These are phyloP conservation scores for Hypoxylon crocopeplum DNA, from an alignment of 495 filamentous ascomycete genomes.

Conservation along the genomic window DNA sequence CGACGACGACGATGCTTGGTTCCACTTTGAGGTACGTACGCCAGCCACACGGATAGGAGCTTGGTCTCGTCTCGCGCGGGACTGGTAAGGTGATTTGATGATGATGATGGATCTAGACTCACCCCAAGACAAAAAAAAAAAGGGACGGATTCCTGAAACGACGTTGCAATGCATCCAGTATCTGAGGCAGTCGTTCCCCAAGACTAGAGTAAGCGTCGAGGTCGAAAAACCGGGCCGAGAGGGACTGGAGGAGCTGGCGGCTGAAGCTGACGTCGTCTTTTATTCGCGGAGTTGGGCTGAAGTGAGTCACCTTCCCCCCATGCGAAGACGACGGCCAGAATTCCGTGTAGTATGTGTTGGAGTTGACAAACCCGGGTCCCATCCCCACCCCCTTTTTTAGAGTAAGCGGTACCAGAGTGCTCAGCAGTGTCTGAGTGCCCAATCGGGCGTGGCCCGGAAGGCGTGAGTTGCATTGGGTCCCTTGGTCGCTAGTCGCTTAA, in stretches of 20 bases:
- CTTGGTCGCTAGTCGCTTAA: conserved; percentile 26
- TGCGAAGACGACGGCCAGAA: conserved; percentile 16
- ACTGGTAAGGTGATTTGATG: conserved; percentile 7
- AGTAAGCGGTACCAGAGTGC: conserved; percentile 55
- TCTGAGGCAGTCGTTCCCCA: conserved; percentile 57
- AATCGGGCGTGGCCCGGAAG: conserved; percentile 49
- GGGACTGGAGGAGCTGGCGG: conserved; percentile 66
- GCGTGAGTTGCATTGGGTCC: conserved; percentile 52
- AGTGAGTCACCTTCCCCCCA: conserved; percentile 49
- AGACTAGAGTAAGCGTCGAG: conserved; percentile 68
- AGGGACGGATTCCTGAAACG: conserved; percentile 72
- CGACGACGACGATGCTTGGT: conserved; percentile 62
- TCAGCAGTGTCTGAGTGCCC: conserved; percentile 57
- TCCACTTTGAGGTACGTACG: conserved; percentile 77
- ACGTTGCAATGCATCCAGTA: conserved; percentile 66
- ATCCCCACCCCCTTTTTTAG: conserved; percentile 35
- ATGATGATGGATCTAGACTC: conserved; percentile 28
- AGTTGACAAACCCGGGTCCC: conserved; percentile 9
- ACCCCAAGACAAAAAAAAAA: conserved; percentile 30
- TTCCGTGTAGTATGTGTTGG: conserved; percentile 10
- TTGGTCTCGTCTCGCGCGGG: too few relatives aligned
- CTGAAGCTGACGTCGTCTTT: conserved; percentile 71
- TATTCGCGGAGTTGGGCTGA: conserved; percentile 75
- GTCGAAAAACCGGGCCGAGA: conserved; percentile 69
- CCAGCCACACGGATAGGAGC: conserved; percentile 12